Base-by-base conservation (phyloP, 176 grass and related monocot genomes). In the Musa acuminata region DNA sequence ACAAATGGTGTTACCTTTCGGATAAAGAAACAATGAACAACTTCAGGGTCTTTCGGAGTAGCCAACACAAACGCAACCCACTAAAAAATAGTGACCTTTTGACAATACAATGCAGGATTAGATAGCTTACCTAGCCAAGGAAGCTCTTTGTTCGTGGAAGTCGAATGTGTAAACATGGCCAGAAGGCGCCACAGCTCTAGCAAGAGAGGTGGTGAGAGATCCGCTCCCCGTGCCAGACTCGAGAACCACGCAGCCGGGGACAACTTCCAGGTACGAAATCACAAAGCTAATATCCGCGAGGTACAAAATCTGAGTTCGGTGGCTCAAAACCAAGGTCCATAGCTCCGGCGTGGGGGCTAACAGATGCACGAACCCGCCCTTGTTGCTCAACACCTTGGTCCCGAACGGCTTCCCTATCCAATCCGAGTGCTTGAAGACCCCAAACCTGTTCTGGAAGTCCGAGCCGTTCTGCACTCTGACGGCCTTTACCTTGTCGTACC, bases 271-370 rank as follows among this genome's bases (percentile, higher is more conserved):
- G 83, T 89, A 93, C 52, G 90, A 82, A 12, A 98, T 79, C 19
- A 98, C 82, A 49, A 98, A 82, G 75, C 94, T 93, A 68, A 98
- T 98, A 71, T 98, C 94, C 3, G 90, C 82, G 13, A 98, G 64
- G 67, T 98, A 93, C 27, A 98, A 79, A 82, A 98, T 98, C 78
- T 98, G 95, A 0, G 95, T 98, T 2, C 90, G 75, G 79, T 98
- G 95, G 77, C 95, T 98, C 55, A 98, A 84, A 6, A 93, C 95
- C 0, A 98, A 86, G 8, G 95, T 93, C 95, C 88, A 98, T 48
- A 98, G 86, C 83, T 91, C 84, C 14, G 95, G 95, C 9, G 90
- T 93, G 0, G 88, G 95, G 21, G 84, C 88, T 2, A 93, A 80
- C 49, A 98, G 86, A 76, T 89, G 82, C 19, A 98, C 88, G 68